Base-by-base conservation (phyloP, 129 eudicot genomes). In the Centaurea solstitialis region DNA sequence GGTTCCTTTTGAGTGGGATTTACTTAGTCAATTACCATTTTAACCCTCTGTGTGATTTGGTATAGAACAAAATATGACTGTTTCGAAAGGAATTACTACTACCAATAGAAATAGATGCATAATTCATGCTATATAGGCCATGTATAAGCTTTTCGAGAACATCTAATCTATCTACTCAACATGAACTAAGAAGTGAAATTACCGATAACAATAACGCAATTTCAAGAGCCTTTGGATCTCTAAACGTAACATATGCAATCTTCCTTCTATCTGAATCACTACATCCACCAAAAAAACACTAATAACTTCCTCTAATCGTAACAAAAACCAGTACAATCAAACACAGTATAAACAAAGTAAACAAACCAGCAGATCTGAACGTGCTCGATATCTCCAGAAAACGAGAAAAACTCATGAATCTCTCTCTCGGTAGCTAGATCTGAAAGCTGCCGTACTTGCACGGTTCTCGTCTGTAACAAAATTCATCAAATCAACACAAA, bases 401-500 rank as follows among this genome's bases (percentile, higher is more conserved):
- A 62, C 20, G 37, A 67, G 33, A 8, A 59, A 37, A 68, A 37
- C 26, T 96, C 99, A 64, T 88, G 92, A 75, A 96, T 88, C 79
- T 96, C 99, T 78, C 99, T 89, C 82, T 88, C 95, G n/a, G 88
- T 91, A 9, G 99, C 99, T 87, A 91, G 98, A 96, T 93, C 98
- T 91, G 99, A 96, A 26, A 96, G 83, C 70, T 87, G 87, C 70
- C 87, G 76, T 21, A 95, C 98, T 79, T 91, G 82, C 37, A 95
- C 95, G 3, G 98, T 95, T 86, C 94, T 85, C n/a, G 82, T 85
- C 99, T 89, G 82, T 64, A 77, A 76, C 17, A 86, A 28, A 26
- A 24, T 61, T 57, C 65, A 57, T 22, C 47, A 65, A 40, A 57
- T 57, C 9, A 77, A 43, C 67, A 38, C 35, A 61, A 69, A 68